These are phyloP conservation scores for Backusella mclennaniae DNA, from an alignment of 192 early-diverging fungal species.

Conservation along the genomic window DNA sequence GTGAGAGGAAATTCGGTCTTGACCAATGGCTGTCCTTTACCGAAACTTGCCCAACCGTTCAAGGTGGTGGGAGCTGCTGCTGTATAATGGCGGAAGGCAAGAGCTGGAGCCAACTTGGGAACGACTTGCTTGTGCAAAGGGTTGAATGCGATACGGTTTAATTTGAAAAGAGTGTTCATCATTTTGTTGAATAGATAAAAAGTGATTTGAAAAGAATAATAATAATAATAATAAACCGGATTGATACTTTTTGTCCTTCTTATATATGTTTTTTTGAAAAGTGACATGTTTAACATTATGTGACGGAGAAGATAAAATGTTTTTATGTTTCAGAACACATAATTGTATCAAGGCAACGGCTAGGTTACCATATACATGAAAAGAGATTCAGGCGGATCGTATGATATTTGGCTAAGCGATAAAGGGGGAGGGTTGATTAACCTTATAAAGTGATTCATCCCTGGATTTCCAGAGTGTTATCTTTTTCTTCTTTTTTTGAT, in stretches of 20 bases:
- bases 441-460: background rate
- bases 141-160: background rate
- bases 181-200: background rate
- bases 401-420: background rate
- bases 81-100: background rate
- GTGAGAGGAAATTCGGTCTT: background rate
- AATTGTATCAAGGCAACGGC: background rate
- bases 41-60: background rate
- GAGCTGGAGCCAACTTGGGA: background rate
- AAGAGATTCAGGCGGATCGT: background rate
- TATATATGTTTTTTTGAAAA: background rate
- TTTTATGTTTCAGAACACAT: background rate
- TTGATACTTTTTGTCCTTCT: background rate
- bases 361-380: background rate
- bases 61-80: background rate
- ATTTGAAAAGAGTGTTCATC: background rate
- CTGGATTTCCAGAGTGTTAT: background rate
- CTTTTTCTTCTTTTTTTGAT: background rate
- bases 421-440: background rate
- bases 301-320: background rate
- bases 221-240: background rate
- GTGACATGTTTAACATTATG: background rate
- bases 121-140: background rate
- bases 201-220: background rate
- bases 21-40: slow-evolving; percentile 1